Conservation (phyloP, 1,284 basidiomycete genomes). For the Cryptococcus sp. region DNA sequence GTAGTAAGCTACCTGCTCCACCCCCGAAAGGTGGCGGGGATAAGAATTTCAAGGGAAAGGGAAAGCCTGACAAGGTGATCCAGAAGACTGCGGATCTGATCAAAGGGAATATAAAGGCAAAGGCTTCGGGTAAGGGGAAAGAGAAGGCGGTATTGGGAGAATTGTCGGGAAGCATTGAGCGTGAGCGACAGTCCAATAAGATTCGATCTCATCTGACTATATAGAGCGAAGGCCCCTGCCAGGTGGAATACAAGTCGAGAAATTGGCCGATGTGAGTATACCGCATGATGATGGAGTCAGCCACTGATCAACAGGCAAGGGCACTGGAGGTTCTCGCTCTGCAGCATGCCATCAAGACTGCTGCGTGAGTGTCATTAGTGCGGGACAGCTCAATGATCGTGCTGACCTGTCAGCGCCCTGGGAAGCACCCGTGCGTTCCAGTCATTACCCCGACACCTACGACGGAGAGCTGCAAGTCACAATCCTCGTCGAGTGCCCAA, state of each 20-base stretch:
- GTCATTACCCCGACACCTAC: conserved; percentile 77
- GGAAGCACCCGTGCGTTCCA: conserved; percentile 83
- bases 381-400: background rate
- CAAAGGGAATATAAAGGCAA: conserved; percentile 13
- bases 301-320: conserved; percentile 57
- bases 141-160: conserved; percentile 26
- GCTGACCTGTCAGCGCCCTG: conserved; percentile 43
- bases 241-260: conserved; percentile 73
- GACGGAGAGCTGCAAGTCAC: conserved; percentile 86
- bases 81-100: conserved; percentile 32
- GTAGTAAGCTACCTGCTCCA: background rate
- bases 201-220: background rate
- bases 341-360: conserved; percentile 73
- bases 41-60: background rate
- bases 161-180: conserved; percentile 21
- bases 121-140: conserved; percentile 30
- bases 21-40: background rate
- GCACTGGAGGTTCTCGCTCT: conserved; percentile 83
- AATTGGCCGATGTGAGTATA: conserved; percentile 67
- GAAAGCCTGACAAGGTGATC: conserved; percentile 25
- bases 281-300: background rate
- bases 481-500: conserved; percentile 83
- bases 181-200: conserved; percentile 11
- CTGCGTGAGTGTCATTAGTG: conserved; percentile 54
- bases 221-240: conserved; percentile 56